Conservation (phyloP, 2,329 filamentous ascomycete species). For the Beauveria scarabaeidicola region DNA sequence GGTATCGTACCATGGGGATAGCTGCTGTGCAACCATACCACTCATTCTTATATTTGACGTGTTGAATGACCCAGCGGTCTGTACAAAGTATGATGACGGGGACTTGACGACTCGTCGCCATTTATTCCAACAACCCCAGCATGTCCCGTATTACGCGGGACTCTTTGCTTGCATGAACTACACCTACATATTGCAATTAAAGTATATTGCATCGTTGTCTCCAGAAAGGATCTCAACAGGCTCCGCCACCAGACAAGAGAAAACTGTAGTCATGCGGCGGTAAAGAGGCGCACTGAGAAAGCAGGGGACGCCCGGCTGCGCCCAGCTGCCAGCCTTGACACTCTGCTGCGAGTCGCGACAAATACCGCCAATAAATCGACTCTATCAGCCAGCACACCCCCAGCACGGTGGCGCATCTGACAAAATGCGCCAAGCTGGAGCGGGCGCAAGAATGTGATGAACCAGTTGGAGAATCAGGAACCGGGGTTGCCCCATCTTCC, state of each 20-base stretch:
- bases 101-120: neutral
- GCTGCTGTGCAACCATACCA: neutral
- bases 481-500: neutral
- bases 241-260: neutral
- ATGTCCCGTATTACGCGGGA: neutral
- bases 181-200: neutral
- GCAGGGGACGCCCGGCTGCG: neutral
- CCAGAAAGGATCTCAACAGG: neutral
- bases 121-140: neutral
- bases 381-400: neutral
- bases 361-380: neutral
- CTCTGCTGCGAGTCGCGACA: neutral
- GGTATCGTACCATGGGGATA: neutral
- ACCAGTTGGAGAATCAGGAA: neutral
- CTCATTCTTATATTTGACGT: neutral
- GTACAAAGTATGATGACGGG: neutral
- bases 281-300: neutral
- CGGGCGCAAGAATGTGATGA: neutral
- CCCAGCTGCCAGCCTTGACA: neutral
- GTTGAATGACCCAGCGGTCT: neutral
- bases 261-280: neutral
- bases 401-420: neutral
- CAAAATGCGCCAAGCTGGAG: neutral
- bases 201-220: neutral
- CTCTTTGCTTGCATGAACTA: conserved; percentile 1